Evolutionary conservation across 768 basidiomycete species (phyloP).

Genomic region (Lyophyllum decastes): DNA sequence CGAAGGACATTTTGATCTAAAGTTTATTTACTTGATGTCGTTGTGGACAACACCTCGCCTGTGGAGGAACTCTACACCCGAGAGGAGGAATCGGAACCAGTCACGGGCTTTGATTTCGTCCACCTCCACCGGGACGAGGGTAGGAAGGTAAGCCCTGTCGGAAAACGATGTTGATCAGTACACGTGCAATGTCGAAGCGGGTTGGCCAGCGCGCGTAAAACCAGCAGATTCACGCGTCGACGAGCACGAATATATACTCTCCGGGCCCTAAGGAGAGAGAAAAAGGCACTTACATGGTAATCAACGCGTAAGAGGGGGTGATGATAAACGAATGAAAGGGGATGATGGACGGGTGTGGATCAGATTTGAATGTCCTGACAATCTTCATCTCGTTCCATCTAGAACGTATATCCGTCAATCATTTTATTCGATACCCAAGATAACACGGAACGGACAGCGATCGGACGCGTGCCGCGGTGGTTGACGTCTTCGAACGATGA

Average conservation of each 20-base stretch:
- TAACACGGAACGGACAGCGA: slow-evolving; percentile 62
- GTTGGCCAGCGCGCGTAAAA: slow-evolving; percentile 14
- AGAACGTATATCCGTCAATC: slow-evolving; percentile 2
- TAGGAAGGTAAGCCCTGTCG: slow-evolving; percentile 82
- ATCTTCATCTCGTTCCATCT: slow-evolving; percentile 99
- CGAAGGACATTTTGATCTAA: neutral
- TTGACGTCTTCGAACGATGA: slow-evolving; percentile 80
- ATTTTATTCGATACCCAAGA: neutral
- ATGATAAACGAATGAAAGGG: slow-evolving; percentile 94
- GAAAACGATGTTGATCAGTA: slow-evolving; percentile 13
- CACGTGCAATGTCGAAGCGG: neutral
- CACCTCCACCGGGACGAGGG: slow-evolving; percentile 86
- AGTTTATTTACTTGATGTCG: slow-evolving; percentile 79
- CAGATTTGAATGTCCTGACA: slow-evolving; percentile 77
- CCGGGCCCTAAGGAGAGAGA: neutral
- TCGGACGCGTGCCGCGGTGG: slow-evolving; percentile 86
- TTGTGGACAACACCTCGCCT: slow-evolving; percentile 85
- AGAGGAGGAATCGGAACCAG: slow-evolving; percentile 84
- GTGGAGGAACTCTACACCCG: slow-evolving; percentile 84
- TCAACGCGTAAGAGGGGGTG: slow-evolving; percentile 86
- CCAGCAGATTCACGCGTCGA: slow-evolving; percentile 7
- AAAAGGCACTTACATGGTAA: slow-evolving; percentile 73
- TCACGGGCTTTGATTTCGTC: slow-evolving; percentile 72
- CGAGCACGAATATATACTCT: neutral
- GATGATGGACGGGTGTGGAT: slow-evolving; percentile 91